phyloP scores from a whole-genome alignment of 768 basidiomycete species.

The Kwoniella dendrophila region DNA sequence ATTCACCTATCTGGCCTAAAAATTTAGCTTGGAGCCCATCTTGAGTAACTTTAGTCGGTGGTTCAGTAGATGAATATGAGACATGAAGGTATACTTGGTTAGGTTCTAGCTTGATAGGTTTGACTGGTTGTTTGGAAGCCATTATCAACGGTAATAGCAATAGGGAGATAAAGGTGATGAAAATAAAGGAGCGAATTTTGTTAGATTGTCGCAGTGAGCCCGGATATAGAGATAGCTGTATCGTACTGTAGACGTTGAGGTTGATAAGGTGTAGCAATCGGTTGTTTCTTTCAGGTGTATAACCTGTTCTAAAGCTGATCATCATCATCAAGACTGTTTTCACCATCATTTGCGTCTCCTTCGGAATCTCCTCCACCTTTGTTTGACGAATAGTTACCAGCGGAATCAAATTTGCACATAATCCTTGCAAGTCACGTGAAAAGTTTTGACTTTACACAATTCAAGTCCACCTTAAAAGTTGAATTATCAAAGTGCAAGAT shows the following conservation, averaged over 20 bases:
- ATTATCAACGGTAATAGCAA: background rate
- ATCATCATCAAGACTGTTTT: background rate
- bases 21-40: slow-evolving; percentile 20
- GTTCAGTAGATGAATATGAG: slow-evolving; percentile 22
- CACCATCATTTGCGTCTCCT: background rate
- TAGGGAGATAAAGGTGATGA: background rate
- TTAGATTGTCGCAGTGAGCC: background rate
- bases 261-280: background rate
- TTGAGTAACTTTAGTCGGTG: slow-evolving; percentile 1
- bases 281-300: background rate
- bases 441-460: slow-evolving; percentile 20
- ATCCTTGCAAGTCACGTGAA: slow-evolving; percentile 21
- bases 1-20: slow-evolving; percentile 45
- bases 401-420: slow-evolving; percentile 10
- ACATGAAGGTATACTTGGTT: slow-evolving; percentile 42
- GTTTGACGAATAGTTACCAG: background rate
- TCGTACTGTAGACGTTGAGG: background rate
- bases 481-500: background rate
- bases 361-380: background rate
- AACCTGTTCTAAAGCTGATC: background rate
- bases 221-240: background rate
- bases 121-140: slow-evolving; percentile 19
- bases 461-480: slow-evolving; percentile 1
- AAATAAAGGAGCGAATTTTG: background rate
- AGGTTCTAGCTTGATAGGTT: slow-evolving; percentile 39